Percentiles rank a stretch among this genome's conserved stretches.
These are phyloP conservation scores for Coelastrella sp. DNA, from an alignment of 139 green algal species.

Conservation along the genomic window DNA sequence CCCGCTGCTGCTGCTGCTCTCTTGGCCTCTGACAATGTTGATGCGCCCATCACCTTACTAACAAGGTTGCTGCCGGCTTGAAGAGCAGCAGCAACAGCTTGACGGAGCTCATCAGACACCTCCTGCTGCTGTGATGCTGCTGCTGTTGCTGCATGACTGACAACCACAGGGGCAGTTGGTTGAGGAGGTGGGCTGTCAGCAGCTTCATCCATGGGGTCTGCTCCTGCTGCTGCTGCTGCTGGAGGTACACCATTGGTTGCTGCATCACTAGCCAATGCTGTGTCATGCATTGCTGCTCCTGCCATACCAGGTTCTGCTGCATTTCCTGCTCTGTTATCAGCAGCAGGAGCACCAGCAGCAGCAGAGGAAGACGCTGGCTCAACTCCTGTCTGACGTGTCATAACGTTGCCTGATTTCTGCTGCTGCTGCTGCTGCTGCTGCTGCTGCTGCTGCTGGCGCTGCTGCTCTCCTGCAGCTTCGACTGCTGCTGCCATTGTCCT, in stretches of 20 bases:
- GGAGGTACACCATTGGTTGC: neutral
- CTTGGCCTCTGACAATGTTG: conserved; percentile 22
- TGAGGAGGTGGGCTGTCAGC: neutral
- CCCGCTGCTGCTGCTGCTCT: conserved; percentile 24
- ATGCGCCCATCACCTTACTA: conserved; percentile 1
- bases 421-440: neutral
- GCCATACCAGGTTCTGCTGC: neutral
- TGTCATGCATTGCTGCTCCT: neutral
- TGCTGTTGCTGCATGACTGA: neutral
- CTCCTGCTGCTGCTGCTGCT: conserved; percentile 30
- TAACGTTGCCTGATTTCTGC: too few relatives aligned
- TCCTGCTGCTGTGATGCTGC: conserved; percentile 25
- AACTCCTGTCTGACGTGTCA: too few relatives aligned
- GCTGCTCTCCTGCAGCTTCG: neutral
- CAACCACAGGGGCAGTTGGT: neutral
- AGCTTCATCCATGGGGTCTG: neutral
- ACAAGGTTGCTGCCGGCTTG: conserved; percentile 19
- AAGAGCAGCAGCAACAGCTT: conserved; percentile 30
- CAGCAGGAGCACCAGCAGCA: conserved; percentile 1
- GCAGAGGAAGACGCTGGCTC: too few relatives aligned
- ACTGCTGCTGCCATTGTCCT: neutral
- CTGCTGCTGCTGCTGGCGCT: neutral
- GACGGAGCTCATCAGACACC: neutral
- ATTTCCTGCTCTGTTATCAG: neutral
- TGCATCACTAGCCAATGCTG: neutral